A percentile compares a stretch with the other conserved stretches of the same genome.
These are phyloP conservation scores for Beauveria caledonica DNA, from an alignment of 2,329 filamentous ascomycete genomes.

Conservation along the genomic window DNA sequence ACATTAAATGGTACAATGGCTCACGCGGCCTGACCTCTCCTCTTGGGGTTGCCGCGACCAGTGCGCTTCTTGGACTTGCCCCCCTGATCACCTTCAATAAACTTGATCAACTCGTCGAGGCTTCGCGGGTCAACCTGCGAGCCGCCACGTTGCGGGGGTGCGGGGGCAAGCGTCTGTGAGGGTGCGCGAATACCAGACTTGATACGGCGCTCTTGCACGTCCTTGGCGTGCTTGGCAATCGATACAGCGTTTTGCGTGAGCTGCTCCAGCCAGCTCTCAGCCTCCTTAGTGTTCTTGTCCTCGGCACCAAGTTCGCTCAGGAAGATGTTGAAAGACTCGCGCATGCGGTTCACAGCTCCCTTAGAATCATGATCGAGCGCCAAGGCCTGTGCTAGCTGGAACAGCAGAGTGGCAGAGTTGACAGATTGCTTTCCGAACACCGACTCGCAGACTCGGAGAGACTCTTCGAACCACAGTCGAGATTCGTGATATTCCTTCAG, in stretches of 20 bases:
- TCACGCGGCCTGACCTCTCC: conserved; percentile 29
- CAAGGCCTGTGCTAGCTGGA: conserved; percentile 92
- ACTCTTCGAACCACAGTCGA: conserved; percentile 92
- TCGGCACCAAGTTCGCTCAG: conserved; percentile 75
- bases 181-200: conserved; percentile 53
- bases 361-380: conserved; percentile 95
- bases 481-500: conserved; percentile 93
- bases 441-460: conserved; percentile 77
- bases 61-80: conserved; percentile 49
- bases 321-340: conserved; percentile 95
- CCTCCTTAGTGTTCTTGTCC: conserved; percentile 97
- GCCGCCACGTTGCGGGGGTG: conserved; percentile 22
- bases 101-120: conserved; percentile 88
- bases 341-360: conserved; percentile 85
- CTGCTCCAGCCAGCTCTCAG: conserved; percentile 92
- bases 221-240: conserved; percentile 89
- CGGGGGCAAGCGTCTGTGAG: conserved; percentile 22
- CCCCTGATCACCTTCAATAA: conserved; percentile 72
- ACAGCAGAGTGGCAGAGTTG: conserved; percentile 88
- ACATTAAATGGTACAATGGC: conserved; percentile 1
- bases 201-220: conserved; percentile 66
- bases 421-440: conserved; percentile 85
- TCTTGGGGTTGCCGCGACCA: conserved; percentile 47
- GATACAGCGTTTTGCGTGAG: conserved; percentile 91
- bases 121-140: conserved; percentile 62